phyloP scores from a whole-genome alignment of 164 flowering plant species.

The Saururus chinensis region DNA sequence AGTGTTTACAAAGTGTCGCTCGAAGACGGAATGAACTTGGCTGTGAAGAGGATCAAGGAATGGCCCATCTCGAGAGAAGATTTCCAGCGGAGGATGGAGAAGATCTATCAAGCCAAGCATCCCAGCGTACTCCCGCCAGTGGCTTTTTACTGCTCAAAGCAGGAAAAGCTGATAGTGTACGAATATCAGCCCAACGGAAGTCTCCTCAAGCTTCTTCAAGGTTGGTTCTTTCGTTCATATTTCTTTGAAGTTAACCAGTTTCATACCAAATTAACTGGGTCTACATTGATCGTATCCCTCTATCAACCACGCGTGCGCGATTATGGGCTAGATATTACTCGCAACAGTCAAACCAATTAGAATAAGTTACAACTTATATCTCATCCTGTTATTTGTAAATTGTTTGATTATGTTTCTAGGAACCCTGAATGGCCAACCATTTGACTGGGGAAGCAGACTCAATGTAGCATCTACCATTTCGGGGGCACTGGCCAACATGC shows the following conservation, averaged over 20 bases:
- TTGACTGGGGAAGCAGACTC: conserved; percentile 61
- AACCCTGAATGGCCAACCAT: conserved; percentile 20
- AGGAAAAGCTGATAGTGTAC: conserved; percentile 68
- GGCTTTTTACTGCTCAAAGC: conserved; percentile 54
- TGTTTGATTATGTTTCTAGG: conserved; percentile 18
- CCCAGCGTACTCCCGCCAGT: conserved; percentile 42
- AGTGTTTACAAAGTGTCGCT: conserved; percentile 45
- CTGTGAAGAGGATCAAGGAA: conserved; percentile 61
- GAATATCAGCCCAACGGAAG: conserved; percentile 51
- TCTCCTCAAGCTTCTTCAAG: conserved; percentile 50
- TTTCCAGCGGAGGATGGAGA: conserved; percentile 45
- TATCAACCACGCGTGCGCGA: no score
- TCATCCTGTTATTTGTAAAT: not conserved
- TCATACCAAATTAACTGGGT: not conserved
- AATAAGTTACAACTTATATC: not conserved
- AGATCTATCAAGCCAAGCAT: conserved; percentile 38
- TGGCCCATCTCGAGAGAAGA: conserved; percentile 39
- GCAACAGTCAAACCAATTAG: no score
- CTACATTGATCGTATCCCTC: not conserved
- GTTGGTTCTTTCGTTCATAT: conserved; percentile 9
- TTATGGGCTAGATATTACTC: no score
- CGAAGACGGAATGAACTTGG: conserved; percentile 25
- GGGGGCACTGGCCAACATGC: conserved; percentile 47
- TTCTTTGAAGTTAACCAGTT: no score
- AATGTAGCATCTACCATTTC: conserved; percentile 35